Conservation (phyloP, 1,284 basidiomycete species). For the Waitea zeae region DNA sequence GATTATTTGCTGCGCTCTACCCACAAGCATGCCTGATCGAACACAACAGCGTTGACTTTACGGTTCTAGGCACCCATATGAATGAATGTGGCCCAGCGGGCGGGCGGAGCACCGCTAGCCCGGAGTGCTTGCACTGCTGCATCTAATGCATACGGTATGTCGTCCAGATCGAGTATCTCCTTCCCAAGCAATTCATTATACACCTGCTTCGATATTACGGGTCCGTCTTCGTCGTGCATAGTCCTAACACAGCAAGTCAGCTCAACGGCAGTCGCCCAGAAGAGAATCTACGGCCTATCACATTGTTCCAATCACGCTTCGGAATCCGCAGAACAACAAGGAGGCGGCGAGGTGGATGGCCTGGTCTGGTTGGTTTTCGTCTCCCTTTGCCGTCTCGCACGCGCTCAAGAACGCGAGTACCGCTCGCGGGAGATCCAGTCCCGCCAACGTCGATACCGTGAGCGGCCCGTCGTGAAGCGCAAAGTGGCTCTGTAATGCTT, state of each 20-base stretch:
- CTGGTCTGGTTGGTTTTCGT: constrained; percentile 1
- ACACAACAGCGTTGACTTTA: too few species aligned
- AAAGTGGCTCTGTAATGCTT: too few species aligned
- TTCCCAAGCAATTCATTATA: neutral
- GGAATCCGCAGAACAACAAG: constrained; percentile 2
- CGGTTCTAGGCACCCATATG: neutral
- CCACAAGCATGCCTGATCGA: too few species aligned
- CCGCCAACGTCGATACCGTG: constrained; percentile 6
- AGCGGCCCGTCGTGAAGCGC: constrained; percentile 7
- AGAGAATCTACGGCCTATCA: neutral
- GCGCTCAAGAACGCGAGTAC: constrained; percentile 4
- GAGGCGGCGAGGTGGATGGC: constrained; percentile 1
- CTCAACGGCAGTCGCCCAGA: too few species aligned
- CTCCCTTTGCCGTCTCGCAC: constrained; percentile 1
- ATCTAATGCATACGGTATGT: neutral
- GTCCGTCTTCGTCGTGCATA: neutral
- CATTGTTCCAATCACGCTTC: constrained; percentile 1
- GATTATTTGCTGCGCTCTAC: too few species aligned
- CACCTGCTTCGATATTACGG: neutral
- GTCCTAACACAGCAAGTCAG: neutral
- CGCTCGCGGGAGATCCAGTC: constrained; percentile 6
- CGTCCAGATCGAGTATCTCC: neutral
- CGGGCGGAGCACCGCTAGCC: neutral
- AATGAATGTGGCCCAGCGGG: neutral
- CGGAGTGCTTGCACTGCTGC: neutral